Conservation (phyloP, 768 basidiomycete species). For the Tylopilus felleus region DNA sequence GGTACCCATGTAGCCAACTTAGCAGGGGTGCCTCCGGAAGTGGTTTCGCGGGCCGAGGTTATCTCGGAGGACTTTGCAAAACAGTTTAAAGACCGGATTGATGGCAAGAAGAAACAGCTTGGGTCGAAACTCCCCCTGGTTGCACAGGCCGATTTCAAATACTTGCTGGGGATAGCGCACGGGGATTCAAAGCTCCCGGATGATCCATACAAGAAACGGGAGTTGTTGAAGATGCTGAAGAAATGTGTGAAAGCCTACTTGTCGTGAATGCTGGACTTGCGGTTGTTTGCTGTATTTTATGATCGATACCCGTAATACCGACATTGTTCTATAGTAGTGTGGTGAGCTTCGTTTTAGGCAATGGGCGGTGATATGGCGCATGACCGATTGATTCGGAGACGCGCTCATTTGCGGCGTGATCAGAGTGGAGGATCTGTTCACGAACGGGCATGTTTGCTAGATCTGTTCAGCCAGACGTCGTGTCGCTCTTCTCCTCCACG, state of each 20-base stretch:
- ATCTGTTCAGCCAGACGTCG: constrained; percentile 54
- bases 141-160: constrained; percentile 88
- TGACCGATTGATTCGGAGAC: constrained; percentile 11
- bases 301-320: background rate
- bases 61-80: constrained; percentile 85
- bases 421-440: constrained; percentile 13
- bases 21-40: constrained; percentile 82
- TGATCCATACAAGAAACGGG: constrained; percentile 48
- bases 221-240: constrained; percentile 56
- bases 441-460: constrained; percentile 46
- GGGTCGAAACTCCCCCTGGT: constrained; percentile 67
- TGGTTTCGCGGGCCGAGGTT: constrained; percentile 85
- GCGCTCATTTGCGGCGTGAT: constrained; percentile 16
- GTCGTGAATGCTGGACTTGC: constrained; percentile 8
- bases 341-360: too few relatives aligned
- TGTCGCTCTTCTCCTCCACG: constrained; percentile 79
- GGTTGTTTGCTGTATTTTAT: constrained; percentile 13
- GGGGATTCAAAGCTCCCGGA: constrained; percentile 52
- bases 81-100: constrained; percentile 80
- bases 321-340: constrained; percentile 3
- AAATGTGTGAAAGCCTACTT: constrained; percentile 32
- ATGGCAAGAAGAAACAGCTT: constrained; percentile 51
- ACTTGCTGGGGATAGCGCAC: constrained; percentile 60
- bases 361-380: background rate
- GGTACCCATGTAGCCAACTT: constrained; percentile 94